Conservation (phyloP, 306 rosid species). For the Ormosia emarginata region DNA sequence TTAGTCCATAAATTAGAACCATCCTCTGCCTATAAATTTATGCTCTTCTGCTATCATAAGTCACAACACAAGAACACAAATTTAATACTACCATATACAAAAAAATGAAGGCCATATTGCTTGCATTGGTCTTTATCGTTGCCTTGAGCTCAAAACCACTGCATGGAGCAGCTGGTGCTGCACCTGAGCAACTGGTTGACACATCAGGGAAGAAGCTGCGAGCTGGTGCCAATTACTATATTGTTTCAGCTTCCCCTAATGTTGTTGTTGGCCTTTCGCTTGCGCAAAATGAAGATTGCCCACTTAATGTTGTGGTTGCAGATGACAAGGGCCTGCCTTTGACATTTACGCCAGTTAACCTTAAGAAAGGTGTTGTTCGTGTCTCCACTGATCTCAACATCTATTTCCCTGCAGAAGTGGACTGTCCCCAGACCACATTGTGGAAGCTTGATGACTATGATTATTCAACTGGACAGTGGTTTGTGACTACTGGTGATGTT, state of each 20-base stretch:
- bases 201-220: constrained; percentile 15
- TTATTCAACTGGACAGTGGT: constrained; percentile 3
- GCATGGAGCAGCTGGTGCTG: not conserved
- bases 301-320: constrained; percentile 35
- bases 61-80: not conserved
- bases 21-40: not conserved
- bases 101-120: constrained; percentile 10
- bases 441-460: constrained; percentile 38
- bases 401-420: not conserved
- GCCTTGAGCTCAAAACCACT: not conserved
- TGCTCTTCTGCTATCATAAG: not conserved
- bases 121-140: not conserved
- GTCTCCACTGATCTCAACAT: constrained; percentile 46
- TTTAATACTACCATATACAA: not conserved
- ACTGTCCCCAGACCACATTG: constrained; percentile 27
- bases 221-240: not conserved
- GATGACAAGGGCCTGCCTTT: constrained; percentile 28
- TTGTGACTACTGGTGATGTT: constrained; percentile 30
- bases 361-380: constrained; percentile 28
- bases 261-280: constrained; percentile 27
- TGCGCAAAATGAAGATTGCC: constrained; percentile 21
- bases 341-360: constrained; percentile 19
- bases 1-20: not conserved
- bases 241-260: not conserved
- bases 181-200: constrained; percentile 37